Evolutionary conservation across 352 stramenopile species (phyloP), one percentile per base, ranked within the genome.

Genomic region (Phytophthora foliorum): DNA sequence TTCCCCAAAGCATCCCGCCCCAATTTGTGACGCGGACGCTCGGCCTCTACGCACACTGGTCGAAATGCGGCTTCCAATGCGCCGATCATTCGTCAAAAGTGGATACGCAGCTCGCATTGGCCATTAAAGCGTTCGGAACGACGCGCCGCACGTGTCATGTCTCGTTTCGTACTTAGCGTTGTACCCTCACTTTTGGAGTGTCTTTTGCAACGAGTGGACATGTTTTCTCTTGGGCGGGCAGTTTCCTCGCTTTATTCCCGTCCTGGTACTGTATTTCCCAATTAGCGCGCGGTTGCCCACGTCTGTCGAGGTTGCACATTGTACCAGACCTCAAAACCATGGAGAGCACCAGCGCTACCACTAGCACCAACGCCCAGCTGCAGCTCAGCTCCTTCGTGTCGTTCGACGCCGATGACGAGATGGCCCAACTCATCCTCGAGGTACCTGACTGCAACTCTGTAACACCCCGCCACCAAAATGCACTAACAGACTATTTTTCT

Each of bases 321-420:
- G 17, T 27, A 24, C 25, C 31, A 50, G 2, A 29, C 13, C 50
- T 36, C 11, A 19, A n/a, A 19, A 10, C 38, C 16, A 90, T 90
- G 81, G 74, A 88, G 41, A 74, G 42, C 44, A 21, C 75, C 36
- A 67, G 42, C 32, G n/a, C 16, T 21, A 31, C 29, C 32, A 44
- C 69, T 38, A 77, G 66, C 59, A 58, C 68, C 57, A 80, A 89
- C 64, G 78, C 82, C 21, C 82, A 91, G 49, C 64, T 80, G 49
- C 85, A 93, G 75, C 73, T 94, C 57, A 89, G 86, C 76, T 90
- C 80, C 70, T 94, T 94, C 55, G 67, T 94, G 51, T 92, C 86
- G 25, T 72, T 94, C 45, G 78, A 72, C 52, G 84, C 81, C 22
- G 75, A 92, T 69, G 86, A 94, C 67, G 86, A 94, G 59, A 81